Evolutionary conservation across 257 asterid genomes (phyloP), one percentile per base, ranked within the genome.

Genomic region (Cordia subcordata): DNA sequence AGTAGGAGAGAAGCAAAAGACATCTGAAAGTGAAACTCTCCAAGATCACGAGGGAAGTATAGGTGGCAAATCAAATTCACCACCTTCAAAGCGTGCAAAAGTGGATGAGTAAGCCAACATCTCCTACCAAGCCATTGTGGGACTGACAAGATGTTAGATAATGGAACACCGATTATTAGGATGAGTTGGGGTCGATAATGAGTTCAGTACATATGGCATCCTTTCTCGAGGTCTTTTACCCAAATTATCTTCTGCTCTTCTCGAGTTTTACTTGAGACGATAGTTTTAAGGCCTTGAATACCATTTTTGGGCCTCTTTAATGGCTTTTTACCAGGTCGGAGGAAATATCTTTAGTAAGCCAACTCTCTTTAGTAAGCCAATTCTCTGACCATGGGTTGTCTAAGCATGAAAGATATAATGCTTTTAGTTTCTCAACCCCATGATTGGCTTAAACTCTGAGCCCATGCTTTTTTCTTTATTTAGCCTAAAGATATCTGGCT

Each of bases 11-110:
- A 77, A 73, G 33, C 81, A 70, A 55, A 77, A 77, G 19, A 62
- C 68, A 15, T 56, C 57, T 0, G 76, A 74, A 63, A 47, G 55
- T 17, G 69, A 21, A 73, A 69, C 52, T 54, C 37, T 11, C 49
- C 77, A 57, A 65, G 62, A 49, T 63, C 54, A 68, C 22, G 80
- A 79, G 49, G 75, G 49, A 42, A 57, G 62, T 65, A 46, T 49
- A 14, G 77, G 65, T 45, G 73, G 53, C 11, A 19, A 54, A 14
- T 55, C 81, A 21, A 71, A 71, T 49, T 61, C 71, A 5, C 87
- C 88, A 53, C 86, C 86, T 12, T 52, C 80, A 27, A 90, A 90
- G 72, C 96, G 95, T 19, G 72, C 83, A 16, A 85, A 74, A 57
- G 76, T 77, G 68, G 77, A 79, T 6, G 71, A 49, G 55, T 75